A percentile compares a stretch with the other conserved stretches of the same genome.
phyloP scores from a whole-genome alignment of 345 rosid species.

The Salix exigua region DNA sequence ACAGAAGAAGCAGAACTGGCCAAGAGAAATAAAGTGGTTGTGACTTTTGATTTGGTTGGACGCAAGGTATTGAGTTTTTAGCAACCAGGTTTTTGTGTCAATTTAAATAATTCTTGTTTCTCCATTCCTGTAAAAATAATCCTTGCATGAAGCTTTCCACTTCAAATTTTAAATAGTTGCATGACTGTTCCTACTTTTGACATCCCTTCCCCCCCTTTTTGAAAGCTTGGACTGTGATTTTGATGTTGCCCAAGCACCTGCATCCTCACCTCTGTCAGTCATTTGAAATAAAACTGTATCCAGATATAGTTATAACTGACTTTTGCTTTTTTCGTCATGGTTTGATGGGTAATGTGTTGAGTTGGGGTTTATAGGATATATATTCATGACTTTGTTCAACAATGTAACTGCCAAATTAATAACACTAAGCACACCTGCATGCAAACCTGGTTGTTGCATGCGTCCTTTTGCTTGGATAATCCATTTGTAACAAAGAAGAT shows the following conservation, averaged over 20 bases:
- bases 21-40: slow-evolving; percentile 68
- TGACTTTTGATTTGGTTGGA: slow-evolving; percentile 89
- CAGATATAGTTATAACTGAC: neutral
- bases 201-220: neutral
- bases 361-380: neutral
- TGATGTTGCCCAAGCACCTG: neutral
- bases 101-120: neutral
- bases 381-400: neutral
- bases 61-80: slow-evolving; percentile 61
- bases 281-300: neutral
- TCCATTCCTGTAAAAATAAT: too few relatives aligned
- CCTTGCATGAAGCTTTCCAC: neutral
- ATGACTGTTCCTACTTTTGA: neutral
- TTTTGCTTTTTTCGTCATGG: neutral
- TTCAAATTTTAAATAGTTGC: neutral
- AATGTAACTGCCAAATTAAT: neutral
- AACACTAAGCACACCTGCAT: neutral
- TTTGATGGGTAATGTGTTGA: neutral
- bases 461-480: neutral
- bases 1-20: slow-evolving; percentile 74
- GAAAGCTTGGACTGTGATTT: neutral
- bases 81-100: neutral
- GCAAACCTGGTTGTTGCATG: neutral
- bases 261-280: neutral
- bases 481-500: too few relatives aligned